phyloP scores from a whole-genome alignment of 331 rosid species.

The Malus hybrid region DNA sequence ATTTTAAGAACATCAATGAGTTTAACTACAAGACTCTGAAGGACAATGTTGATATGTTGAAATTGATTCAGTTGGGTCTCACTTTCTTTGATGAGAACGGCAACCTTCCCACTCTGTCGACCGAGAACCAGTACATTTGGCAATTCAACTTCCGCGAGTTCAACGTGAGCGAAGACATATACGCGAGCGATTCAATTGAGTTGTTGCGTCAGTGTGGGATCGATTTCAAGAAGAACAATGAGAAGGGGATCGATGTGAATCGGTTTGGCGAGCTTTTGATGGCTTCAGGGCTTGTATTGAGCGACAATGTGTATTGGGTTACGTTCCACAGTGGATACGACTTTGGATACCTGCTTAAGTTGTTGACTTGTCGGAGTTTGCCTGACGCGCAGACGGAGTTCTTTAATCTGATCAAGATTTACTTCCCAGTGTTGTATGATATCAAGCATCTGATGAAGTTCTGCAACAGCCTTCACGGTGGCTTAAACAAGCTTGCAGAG shows the following conservation, averaged over 20 bases:
- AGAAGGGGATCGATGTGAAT: constrained; percentile 75
- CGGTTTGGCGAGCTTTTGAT: constrained; percentile 85
- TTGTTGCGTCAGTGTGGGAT: constrained; percentile 78
- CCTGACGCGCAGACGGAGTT: constrained; percentile 65
- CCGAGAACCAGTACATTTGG: constrained; percentile 60
- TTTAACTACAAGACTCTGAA: constrained; percentile 77
- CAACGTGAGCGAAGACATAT: constrained; percentile 65
- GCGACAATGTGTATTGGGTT: constrained; percentile 56
- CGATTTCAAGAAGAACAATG: constrained; percentile 79
- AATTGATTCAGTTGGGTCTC: constrained; percentile 90
- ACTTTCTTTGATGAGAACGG: constrained; percentile 77
- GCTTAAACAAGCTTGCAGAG: constrained; percentile 89
- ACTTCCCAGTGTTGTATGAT: constrained; percentile 77
- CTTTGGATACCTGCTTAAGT: constrained; percentile 85
- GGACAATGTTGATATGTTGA: constrained; percentile 87
- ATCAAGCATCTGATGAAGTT: constrained; percentile 96
- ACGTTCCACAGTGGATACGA: constrained; percentile 89
- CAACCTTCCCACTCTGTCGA: constrained; percentile 66
- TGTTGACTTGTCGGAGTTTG: constrained; percentile 65
- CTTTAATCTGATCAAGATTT: constrained; percentile 63
- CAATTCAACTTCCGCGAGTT: constrained; percentile 95
- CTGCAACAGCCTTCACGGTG: constrained; percentile 87
- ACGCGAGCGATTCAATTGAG: constrained; percentile 77
- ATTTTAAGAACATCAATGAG: constrained; percentile 67
- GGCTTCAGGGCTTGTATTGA: constrained; percentile 79